phyloP scores from a whole-genome alignment of 2,329 filamentous ascomycete genomes.

The Aureobasidium sp. region DNA sequence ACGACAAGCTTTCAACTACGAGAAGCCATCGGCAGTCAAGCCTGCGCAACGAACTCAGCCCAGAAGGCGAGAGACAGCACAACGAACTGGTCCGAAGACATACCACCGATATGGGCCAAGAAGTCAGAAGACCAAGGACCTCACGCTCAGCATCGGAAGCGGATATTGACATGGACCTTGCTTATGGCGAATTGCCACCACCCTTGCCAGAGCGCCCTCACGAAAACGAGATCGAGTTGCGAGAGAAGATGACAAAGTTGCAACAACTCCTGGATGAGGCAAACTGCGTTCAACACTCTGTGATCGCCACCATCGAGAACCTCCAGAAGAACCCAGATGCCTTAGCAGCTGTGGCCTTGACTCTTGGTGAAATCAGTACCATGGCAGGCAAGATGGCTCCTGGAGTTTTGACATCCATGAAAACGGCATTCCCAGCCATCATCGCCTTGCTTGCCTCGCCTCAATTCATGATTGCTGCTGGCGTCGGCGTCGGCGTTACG shows the following conservation, averaged over 20 bases:
- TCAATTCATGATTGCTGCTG: slow-evolving; percentile 89
- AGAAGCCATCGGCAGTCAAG: slow-evolving; percentile 24
- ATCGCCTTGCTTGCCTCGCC: slow-evolving; percentile 82
- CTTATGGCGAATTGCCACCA: slow-evolving; percentile 77
- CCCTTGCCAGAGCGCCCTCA: slow-evolving; percentile 46
- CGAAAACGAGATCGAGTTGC: slow-evolving; percentile 52
- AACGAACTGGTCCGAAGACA: slow-evolving; percentile 38
- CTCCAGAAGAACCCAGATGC: slow-evolving; percentile 79
- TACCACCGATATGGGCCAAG: slow-evolving; percentile 26
- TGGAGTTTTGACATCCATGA: slow-evolving; percentile 65
- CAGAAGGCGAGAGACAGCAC: slow-evolving; percentile 24
- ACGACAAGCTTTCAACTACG: slow-evolving; percentile 26
- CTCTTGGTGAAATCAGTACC: slow-evolving; percentile 82
- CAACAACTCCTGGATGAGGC: slow-evolving; percentile 77
- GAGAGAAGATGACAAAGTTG: slow-evolving; percentile 64
- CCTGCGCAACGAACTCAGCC: slow-evolving; percentile 24
- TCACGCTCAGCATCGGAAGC: slow-evolving; percentile 33
- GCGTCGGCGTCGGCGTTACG: slow-evolving; percentile 85
- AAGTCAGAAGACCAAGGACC: slow-evolving; percentile 14
- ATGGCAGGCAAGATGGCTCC: slow-evolving; percentile 79
- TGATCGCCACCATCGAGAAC: slow-evolving; percentile 72
- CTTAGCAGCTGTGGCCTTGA: slow-evolving; percentile 87
- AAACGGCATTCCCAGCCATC: slow-evolving; percentile 74
- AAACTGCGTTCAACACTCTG: slow-evolving; percentile 80
- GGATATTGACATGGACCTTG: slow-evolving; percentile 81